Evolutionary conservation across 2,329 filamentous ascomycete genomes (phyloP).

Genomic region (Karstenula rhodostoma): DNA sequence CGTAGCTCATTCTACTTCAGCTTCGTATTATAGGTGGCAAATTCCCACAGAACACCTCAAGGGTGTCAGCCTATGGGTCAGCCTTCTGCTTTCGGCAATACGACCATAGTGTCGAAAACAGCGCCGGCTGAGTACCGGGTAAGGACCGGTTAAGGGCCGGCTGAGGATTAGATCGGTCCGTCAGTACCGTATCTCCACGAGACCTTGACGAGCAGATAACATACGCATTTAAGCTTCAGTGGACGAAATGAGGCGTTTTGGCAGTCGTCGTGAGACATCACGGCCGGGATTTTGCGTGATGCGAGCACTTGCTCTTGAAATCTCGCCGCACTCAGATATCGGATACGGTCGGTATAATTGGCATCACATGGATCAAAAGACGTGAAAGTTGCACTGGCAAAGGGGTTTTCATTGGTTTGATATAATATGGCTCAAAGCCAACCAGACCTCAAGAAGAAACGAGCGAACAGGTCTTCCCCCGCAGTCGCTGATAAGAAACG

Average conservation of each 20-base stretch:
- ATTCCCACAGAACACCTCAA: neutral
- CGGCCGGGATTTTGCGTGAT: neutral
- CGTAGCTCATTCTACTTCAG: neutral
- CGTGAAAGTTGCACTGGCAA: neutral
- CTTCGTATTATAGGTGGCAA: neutral
- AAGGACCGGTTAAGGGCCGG: neutral
- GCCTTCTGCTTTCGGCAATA: neutral
- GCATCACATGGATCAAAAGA: neutral
- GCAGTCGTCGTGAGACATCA: too few species aligned
- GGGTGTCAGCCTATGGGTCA: neutral
- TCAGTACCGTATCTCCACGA: neutral
- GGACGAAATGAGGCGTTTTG: too few species aligned
- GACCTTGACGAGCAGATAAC: too few species aligned
- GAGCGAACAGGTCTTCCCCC: conserved; percentile 40
- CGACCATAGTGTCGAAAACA: neutral
- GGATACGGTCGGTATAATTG: neutral
- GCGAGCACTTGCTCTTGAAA: neutral
- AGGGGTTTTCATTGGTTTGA: neutral
- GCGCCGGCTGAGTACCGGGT: neutral
- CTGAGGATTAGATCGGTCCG: neutral
- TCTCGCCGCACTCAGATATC: neutral
- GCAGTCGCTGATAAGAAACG: neutral
- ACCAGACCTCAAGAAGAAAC: conserved; percentile 37
- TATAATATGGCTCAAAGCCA: neutral
- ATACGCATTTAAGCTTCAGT: too few species aligned